Percentiles rank a stretch among this genome's conserved stretches.
Conservation (phyloP, 2,329 filamentous ascomycete species). For the Penicillium sp. region DNA sequence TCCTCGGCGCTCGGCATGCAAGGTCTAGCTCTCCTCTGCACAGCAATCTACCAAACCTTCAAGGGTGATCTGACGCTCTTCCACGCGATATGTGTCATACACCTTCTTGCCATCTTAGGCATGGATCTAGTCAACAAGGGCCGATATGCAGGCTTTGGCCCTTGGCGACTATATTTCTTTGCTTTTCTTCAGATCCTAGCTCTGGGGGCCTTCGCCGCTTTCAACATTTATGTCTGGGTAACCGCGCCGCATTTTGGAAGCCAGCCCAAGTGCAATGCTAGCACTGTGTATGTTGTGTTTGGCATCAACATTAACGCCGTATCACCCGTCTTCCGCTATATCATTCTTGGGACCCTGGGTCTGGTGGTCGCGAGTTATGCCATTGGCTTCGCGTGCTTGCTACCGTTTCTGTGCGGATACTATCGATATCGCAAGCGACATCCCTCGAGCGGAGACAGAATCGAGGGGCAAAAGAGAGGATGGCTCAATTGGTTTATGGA, state of each 20-base stretch:
- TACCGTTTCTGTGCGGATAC: constrained; percentile 14
- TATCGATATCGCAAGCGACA: constrained; percentile 4
- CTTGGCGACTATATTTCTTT: constrained; percentile 19
- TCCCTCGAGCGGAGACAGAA: background rate
- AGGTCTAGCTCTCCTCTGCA: constrained; percentile 20
- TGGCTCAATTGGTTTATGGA: constrained; percentile 12
- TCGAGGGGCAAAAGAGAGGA: background rate
- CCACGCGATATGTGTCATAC: constrained; percentile 21
- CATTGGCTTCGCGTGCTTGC: constrained; percentile 13
- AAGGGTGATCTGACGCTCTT: constrained; percentile 19
- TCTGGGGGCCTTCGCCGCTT: constrained; percentile 14
- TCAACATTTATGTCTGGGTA: constrained; percentile 20
- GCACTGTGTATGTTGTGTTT: constrained; percentile 18
- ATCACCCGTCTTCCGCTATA: constrained; percentile 19
- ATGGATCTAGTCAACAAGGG: constrained; percentile 18
- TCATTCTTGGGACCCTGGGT: constrained; percentile 14
- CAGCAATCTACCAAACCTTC: constrained; percentile 20
- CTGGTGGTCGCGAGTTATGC: constrained; percentile 5
- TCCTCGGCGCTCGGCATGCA: constrained; percentile 20
- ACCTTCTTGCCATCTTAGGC: constrained; percentile 17
- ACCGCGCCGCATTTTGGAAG: constrained; percentile 18
- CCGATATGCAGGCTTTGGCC: constrained; percentile 16
- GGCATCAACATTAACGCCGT: constrained; percentile 17
- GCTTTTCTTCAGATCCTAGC: constrained; percentile 9
- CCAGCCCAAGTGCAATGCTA: constrained; percentile 14